phyloP scores from a whole-genome alignment of 164 flowering plant genomes.

The Annona squamosa region DNA sequence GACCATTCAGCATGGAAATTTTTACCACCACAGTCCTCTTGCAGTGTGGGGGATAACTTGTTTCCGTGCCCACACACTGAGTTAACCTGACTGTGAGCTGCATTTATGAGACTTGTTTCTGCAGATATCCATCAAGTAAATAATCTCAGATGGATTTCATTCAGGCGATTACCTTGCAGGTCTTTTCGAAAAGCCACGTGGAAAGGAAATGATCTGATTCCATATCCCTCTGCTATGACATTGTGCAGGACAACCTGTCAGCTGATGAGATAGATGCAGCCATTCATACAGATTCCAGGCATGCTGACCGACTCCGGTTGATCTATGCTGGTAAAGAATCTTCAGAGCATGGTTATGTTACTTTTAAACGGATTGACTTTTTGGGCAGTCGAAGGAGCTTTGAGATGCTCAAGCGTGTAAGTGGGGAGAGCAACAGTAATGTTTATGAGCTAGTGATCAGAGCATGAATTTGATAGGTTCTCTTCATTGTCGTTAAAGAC shows the following conservation, averaged over 20 bases:
- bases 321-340: constrained; percentile 56
- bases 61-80: too few species aligned
- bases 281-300: constrained; percentile 85
- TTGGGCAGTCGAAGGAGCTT: constrained; percentile 87
- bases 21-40: too few species aligned
- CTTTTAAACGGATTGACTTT: constrained; percentile 69
- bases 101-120: too few species aligned
- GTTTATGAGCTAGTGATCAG: constrained; percentile 73
- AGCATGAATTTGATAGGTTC: constrained; percentile 32
- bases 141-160: too few species aligned
- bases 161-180: too few species aligned
- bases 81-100: too few species aligned
- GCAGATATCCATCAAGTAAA: too few species aligned
- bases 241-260: constrained; percentile 79
- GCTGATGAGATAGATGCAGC: constrained; percentile 64
- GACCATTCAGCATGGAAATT: too few species aligned
- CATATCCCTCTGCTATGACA: neutral
- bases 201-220: too few species aligned
- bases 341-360: constrained; percentile 29
- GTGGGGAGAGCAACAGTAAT: constrained; percentile 62
- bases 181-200: too few species aligned
- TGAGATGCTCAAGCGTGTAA: constrained; percentile 87
- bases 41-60: too few species aligned
- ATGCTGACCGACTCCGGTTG: constrained; percentile 72
- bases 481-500: too few species aligned